Conservation (phyloP, 306 rosid species). For the Cucumis melo region DNA sequence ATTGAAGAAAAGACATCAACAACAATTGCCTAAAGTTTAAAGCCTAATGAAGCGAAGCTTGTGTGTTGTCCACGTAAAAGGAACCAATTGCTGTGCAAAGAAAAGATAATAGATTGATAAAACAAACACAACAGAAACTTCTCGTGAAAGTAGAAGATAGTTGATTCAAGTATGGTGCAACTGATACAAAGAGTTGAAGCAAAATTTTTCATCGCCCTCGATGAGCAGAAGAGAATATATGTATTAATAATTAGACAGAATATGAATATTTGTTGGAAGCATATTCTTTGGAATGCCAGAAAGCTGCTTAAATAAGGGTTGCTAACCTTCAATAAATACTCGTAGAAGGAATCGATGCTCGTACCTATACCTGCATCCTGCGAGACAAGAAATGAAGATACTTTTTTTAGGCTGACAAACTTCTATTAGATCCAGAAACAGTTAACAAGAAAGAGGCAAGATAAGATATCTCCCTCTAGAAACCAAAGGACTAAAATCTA, state of each 20-base stretch:
- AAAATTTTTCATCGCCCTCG: not conserved
- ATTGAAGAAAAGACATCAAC: not conserved
- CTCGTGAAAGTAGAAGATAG: not conserved
- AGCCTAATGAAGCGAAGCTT: not conserved
- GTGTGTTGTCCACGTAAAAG: not conserved
- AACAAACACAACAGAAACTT: not conserved
- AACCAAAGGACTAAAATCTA: not conserved
- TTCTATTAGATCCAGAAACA: not conserved
- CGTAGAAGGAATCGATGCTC: slow-evolving; percentile 94
- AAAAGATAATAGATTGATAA: not conserved
- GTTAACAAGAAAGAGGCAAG: not conserved
- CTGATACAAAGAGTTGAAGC: not conserved
- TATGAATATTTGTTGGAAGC: not conserved
- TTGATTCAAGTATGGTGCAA: slow-evolving; percentile 1
- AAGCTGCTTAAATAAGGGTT: not conserved
- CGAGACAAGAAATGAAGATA: slow-evolving; percentile 20
- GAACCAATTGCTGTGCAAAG: not conserved
- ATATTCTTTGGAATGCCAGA: not conserved
- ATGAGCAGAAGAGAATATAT: not conserved
- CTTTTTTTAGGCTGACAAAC: not conserved
- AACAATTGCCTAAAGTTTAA: not conserved
- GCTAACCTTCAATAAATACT: slow-evolving; percentile 88
- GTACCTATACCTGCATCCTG: slow-evolving; percentile 99
- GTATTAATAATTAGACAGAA: not conserved
- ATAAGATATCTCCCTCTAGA: not conserved